Evolutionary conservation across 2,329 filamentous ascomycete genomes (phyloP).

Genomic region (Aureobasidium sp.): DNA sequence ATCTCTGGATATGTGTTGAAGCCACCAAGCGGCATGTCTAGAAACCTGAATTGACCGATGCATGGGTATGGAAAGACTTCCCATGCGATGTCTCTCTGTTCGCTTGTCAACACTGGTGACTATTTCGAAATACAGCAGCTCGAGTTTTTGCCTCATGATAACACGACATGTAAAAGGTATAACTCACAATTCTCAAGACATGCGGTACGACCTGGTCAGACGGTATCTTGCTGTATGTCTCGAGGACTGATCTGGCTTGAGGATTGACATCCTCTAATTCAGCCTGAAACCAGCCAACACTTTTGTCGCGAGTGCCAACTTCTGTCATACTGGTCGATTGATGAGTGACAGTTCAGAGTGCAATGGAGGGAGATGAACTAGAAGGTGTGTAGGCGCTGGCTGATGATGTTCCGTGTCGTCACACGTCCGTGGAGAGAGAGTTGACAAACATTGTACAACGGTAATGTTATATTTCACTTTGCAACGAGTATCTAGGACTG

Average conservation of each 20-base stretch:
- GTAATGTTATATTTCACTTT: no score
- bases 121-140: neutral
- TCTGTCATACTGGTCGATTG: neutral
- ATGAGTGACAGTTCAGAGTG: no score
- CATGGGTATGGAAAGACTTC: slow-evolving; percentile 21
- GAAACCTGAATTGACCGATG: slow-evolving; percentile 21
- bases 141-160: neutral
- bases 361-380: no score
- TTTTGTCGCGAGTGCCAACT: slow-evolving; percentile 17
- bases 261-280: slow-evolving; percentile 27
- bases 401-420: no score
- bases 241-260: slow-evolving; percentile 30
- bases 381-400: no score
- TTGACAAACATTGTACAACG: no score
- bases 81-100: slow-evolving; percentile 23
- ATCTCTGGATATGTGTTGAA: slow-evolving; percentile 24
- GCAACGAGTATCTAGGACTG: no score
- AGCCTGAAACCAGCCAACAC: slow-evolving; percentile 27
- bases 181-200: slow-evolving; percentile 30
- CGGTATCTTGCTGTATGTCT: slow-evolving; percentile 34
- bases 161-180: neutral
- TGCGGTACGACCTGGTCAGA: slow-evolving; percentile 31
- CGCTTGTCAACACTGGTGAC: neutral
- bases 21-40: slow-evolving; percentile 21
- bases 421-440: no score